Percentiles rank a stretch among this genome's conserved stretches.
These are phyloP conservation scores for Magnusiomyces magnusii DNA, from an alignment of 1,139 yeast species.

Conservation along the genomic window DNA sequence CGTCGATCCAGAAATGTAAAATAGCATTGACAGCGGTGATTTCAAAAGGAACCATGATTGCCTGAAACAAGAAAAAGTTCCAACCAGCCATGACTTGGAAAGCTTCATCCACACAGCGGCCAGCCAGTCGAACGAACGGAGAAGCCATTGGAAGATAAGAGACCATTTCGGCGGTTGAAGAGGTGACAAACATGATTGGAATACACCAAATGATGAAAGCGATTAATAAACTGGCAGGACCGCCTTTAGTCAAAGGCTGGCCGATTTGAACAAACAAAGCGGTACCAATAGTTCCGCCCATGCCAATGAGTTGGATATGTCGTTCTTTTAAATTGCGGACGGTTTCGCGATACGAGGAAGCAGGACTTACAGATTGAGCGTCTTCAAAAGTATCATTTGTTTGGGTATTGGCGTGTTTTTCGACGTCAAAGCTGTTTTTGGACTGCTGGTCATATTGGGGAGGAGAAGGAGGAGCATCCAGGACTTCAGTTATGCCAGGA, in stretches of 20 bases:
- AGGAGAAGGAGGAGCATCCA: neutral
- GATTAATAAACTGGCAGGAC: constrained; percentile 67
- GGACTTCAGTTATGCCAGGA: neutral
- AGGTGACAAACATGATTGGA: constrained; percentile 59
- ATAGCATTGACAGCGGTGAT: constrained; percentile 73
- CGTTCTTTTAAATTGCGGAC: constrained; percentile 26
- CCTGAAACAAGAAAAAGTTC: constrained; percentile 72
- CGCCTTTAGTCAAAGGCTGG: constrained; percentile 58
- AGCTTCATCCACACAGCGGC: constrained; percentile 57
- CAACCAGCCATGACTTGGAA: constrained; percentile 72
- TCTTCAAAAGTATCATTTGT: neutral
- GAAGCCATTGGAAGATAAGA: constrained; percentile 68
- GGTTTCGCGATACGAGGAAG: neutral
- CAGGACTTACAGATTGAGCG: neutral
- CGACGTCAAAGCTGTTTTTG: neutral
- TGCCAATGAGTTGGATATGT: constrained; percentile 66
- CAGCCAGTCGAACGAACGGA: constrained; percentile 49
- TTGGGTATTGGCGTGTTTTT: neutral
- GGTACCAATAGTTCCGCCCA: constrained; percentile 83
- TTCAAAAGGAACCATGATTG: constrained; percentile 74
- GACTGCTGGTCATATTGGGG: neutral
- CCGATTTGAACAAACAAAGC: constrained; percentile 73
- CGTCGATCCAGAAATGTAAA: constrained; percentile 67
- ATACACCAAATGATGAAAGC: constrained; percentile 56
- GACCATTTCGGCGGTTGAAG: constrained; percentile 77